These are phyloP conservation scores for Trichoderma gamsii DNA, from an alignment of 495 filamentous ascomycete species.

Conservation along the genomic window DNA sequence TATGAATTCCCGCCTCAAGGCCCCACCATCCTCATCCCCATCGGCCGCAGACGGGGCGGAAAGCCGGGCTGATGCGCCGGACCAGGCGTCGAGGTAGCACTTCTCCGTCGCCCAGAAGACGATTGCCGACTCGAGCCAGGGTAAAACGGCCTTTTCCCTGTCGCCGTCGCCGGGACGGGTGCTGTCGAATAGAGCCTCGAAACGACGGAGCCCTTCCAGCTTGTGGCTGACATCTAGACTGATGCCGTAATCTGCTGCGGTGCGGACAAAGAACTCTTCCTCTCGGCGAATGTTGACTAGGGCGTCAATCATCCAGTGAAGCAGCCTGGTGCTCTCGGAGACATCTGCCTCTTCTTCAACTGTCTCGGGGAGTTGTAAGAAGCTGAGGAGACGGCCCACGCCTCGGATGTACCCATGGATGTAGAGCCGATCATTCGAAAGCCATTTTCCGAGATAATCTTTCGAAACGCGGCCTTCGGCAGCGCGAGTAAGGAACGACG, in stretches of 20 bases:
- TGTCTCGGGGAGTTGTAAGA: conserved; percentile 50
- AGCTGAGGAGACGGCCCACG: conserved; percentile 58
- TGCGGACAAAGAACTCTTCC: conserved; percentile 61
- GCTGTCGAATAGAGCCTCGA: conserved; percentile 33
- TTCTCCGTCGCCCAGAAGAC: conserved; percentile 71
- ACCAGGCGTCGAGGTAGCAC: conserved; percentile 55
- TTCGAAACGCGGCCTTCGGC: conserved; percentile 57
- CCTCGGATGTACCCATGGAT: conserved; percentile 66
- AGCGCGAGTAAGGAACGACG: conserved; percentile 62
- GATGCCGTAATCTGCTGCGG: conserved; percentile 55
- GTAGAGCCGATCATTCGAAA: conserved; percentile 71
- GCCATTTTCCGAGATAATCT: conserved; percentile 56
- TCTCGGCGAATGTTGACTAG: conserved; percentile 62
- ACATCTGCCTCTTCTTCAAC: background rate
- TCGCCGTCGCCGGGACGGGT: conserved; percentile 19
- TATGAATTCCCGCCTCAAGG: conserved; percentile 56
- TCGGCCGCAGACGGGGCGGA: conserved; percentile 17
- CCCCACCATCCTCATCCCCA: conserved; percentile 52
- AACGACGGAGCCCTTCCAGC: conserved; percentile 25
- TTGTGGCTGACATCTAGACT: conserved; percentile 39
- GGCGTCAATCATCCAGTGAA: conserved; percentile 55
- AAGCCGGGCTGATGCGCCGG: conserved; percentile 43
- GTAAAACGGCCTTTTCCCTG: conserved; percentile 14
- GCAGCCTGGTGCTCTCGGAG: conserved; percentile 39
- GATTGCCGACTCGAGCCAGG: conserved; percentile 57